Evolutionary conservation across 371 early-diverging fungal species (phyloP).

Genomic region (Syncephalastrum racemosum): DNA sequence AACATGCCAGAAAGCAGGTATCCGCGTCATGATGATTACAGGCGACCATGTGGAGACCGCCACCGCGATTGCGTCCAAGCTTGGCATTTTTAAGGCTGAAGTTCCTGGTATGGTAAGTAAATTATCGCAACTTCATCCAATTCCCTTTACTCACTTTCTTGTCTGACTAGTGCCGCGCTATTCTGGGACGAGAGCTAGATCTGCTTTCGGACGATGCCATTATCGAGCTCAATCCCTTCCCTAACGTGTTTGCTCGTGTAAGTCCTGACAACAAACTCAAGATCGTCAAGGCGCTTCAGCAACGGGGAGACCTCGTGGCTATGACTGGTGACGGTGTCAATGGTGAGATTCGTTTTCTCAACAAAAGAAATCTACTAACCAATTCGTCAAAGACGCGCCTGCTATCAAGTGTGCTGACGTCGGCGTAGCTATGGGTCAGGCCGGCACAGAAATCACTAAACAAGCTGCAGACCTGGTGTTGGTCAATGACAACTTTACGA

Average conservation of each 20-base stretch:
- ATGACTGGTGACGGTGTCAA: slow-evolving; percentile 93
- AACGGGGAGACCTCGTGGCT: slow-evolving; percentile 68
- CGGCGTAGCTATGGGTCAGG: slow-evolving; percentile 90
- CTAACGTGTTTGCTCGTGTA: slow-evolving; percentile 93
- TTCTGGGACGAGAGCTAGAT: slow-evolving; percentile 88
- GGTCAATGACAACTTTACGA: slow-evolving; percentile 80
- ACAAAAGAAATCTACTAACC: slow-evolving; percentile 6
- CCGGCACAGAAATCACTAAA: slow-evolving; percentile 88
- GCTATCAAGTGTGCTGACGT: slow-evolving; percentile 92
- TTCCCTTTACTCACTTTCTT: neutral
- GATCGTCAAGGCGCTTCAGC: slow-evolving; percentile 92
- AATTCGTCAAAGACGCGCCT: slow-evolving; percentile 68
- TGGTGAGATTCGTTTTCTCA: slow-evolving; percentile 11
- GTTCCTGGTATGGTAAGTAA: slow-evolving; percentile 42
- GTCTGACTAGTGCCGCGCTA: slow-evolving; percentile 59
- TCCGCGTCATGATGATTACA: slow-evolving; percentile 90
- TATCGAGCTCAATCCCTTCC: slow-evolving; percentile 77
- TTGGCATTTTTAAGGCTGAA: slow-evolving; percentile 76
- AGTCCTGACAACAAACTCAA: slow-evolving; percentile 96
- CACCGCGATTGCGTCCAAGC: slow-evolving; percentile 70
- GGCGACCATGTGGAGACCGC: slow-evolving; percentile 93
- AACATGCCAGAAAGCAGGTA: slow-evolving; percentile 88
- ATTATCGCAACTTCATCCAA: neutral
- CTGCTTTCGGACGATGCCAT: slow-evolving; percentile 81
- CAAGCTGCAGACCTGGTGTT: slow-evolving; percentile 89